These are phyloP conservation scores for Clarireedia monteithiana DNA, from an alignment of 2,329 filamentous ascomycete genomes.

Conservation along the genomic window DNA sequence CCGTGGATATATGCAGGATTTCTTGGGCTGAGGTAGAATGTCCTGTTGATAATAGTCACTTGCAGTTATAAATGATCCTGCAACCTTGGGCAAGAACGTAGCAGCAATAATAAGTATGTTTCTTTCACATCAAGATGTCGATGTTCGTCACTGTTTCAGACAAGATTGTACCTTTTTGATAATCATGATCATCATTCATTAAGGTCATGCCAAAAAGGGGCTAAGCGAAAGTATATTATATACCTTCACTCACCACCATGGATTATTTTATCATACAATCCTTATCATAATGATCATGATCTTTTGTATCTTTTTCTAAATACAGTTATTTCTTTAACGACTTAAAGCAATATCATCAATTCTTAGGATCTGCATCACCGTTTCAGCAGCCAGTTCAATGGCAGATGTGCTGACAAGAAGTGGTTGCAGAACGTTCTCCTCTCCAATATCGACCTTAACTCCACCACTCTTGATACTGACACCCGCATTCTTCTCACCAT, in stretches of 20 bases:
- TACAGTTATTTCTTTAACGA: slow-evolving; percentile 15
- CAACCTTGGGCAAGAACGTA: too few species aligned
- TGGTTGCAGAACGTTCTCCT: slow-evolving; percentile 95
- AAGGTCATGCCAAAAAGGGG: slow-evolving; percentile 8
- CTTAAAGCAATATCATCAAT: slow-evolving; percentile 27
- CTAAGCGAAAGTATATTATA: slow-evolving; percentile 7
- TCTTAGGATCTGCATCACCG: slow-evolving; percentile 56
- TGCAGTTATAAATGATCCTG: too few species aligned
- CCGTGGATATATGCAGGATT: too few species aligned
- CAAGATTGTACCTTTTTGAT: neutral
- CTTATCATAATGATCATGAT: slow-evolving; percentile 5
- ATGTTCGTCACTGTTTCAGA: too few species aligned
- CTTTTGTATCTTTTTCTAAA: neutral
- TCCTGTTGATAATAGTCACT: too few species aligned
- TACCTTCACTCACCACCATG: slow-evolving; percentile 1
- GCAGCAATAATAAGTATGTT: too few species aligned
- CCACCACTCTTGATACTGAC: slow-evolving; percentile 97
- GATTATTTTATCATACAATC: slow-evolving; percentile 6
- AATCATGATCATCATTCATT: slow-evolving; percentile 4
- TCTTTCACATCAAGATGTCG: too few species aligned
- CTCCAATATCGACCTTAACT: slow-evolving; percentile 92
- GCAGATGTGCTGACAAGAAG: slow-evolving; percentile 94
- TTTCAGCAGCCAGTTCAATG: slow-evolving; percentile 94
- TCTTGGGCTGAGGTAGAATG: too few species aligned
- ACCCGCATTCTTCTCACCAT: slow-evolving; percentile 91